Evolutionary conservation across 208 protist species (phyloP).

Genomic region (Trypanosoma lewisi): DNA sequence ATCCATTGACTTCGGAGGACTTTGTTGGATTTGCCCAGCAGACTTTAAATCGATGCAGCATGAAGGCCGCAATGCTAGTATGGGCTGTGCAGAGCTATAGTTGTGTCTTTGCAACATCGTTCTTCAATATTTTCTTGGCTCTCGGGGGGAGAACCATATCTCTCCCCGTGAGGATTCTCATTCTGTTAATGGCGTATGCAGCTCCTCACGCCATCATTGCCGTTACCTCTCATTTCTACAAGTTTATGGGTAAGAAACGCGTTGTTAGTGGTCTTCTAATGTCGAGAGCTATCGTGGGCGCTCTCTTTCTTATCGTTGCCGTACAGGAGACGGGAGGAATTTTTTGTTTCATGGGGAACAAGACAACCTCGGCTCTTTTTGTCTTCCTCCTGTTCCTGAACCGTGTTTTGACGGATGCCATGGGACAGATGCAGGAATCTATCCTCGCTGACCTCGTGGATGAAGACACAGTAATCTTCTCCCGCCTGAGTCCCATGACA

Average conservation of each 20-base stretch:
- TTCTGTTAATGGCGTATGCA: slow-evolving; percentile 22
- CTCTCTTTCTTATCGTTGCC: slow-evolving; percentile 16
- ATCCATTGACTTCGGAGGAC: slow-evolving; percentile 1
- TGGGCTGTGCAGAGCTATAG: slow-evolving; percentile 35
- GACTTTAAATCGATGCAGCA: slow-evolving; percentile 45
- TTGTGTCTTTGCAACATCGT: slow-evolving; percentile 9
- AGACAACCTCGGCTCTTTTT: slow-evolving; percentile 1
- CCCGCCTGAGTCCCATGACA: slow-evolving; percentile 24
- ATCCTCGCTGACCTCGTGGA: slow-evolving; percentile 34
- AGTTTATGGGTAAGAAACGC: slow-evolving; percentile 12
- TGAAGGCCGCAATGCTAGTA: slow-evolving; percentile 44
- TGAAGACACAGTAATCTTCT: slow-evolving; percentile 64
- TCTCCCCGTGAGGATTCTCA: slow-evolving; percentile 9
- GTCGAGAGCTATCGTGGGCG: slow-evolving; percentile 9
- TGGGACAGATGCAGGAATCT: slow-evolving; percentile 10
- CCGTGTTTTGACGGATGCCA: slow-evolving; percentile 14
- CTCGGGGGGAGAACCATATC: slow-evolving; percentile 16
- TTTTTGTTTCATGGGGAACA: background rate
- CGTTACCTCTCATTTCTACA: slow-evolving; percentile 4
- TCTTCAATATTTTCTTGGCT: slow-evolving; percentile 26
- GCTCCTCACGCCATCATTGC: slow-evolving; percentile 6
- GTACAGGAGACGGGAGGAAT: background rate
- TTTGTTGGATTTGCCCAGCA: slow-evolving; percentile 42
- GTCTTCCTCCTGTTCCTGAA: slow-evolving; percentile 18
- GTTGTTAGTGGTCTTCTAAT: slow-evolving; percentile 16